Evolutionary conservation across 2,329 filamentous ascomycete species (phyloP), one percentile per base, ranked within the genome.

Genomic region (Xylariaceae sp.): DNA sequence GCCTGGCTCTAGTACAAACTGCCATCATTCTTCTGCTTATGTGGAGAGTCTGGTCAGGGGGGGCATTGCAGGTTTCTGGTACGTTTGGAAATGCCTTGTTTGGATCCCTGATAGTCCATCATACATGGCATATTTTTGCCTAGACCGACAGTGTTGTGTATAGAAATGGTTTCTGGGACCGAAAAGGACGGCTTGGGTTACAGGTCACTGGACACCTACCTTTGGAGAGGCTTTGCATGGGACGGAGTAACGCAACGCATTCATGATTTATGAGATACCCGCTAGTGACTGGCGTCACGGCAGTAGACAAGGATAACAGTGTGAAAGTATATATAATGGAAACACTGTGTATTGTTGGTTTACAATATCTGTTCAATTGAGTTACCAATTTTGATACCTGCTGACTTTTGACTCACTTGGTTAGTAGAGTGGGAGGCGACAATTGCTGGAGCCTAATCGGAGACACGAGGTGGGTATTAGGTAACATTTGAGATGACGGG

Each of bases 41-140:
- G 33, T 65, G 65, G 62, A 57, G 45, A 22, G 45, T 66, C n/a
- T 66, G 62, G 63, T 61, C 62, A 22, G 53, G 43, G 12, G 53
- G 39, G 19, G 51, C 47, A n/a, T 47, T 44, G n/a, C 47, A 50
- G 18, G 53, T 55, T 18, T 60, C 53, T 27, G 57, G 57, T 27
- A 50, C 46, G 12, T 62, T 61, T 42, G 65, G 65, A 41, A 66
- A 59, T 45, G 56, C 51, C 10, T 49, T 66, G 18, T 62, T 66
- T 36, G 58, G 62, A 11, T 52, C 52, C 19, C 58, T 57, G 45
- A 62, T 66, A 15, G 51, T 57, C 44, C 65, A 67, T 52, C 65
- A 66, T 30, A 52, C 62, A 44, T 62, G 60, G 62, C 65, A 67
- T 49, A 56, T 62, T 6, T 62, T 67, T 42, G 46, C 50, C 18